These are phyloP conservation scores for Paraconiothyrium brasiliense DNA, from an alignment of 2,329 filamentous ascomycete genomes.

Conservation along the genomic window DNA sequence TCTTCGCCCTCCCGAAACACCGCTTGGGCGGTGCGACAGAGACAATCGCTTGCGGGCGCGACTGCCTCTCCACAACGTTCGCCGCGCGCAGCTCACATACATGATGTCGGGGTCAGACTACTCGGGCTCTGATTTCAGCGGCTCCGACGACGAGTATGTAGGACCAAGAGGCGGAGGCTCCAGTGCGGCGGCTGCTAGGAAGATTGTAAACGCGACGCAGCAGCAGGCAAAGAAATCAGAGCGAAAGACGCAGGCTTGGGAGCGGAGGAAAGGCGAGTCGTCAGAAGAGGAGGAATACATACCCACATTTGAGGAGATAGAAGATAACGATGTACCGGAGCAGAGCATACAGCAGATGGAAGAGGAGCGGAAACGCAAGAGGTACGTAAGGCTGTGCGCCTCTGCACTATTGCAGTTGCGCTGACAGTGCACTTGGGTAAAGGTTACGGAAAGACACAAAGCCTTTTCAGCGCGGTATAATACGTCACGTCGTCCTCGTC, in stretches of 20 bases:
- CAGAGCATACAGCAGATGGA: constrained; percentile 75
- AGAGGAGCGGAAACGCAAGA: constrained; percentile 83
- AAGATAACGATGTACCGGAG: constrained; percentile 76
- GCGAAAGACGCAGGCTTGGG: constrained; percentile 60
- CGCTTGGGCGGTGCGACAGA: not conserved
- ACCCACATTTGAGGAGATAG: constrained; percentile 65
- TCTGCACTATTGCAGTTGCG: not conserved
- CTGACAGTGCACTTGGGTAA: constrained; percentile 31
- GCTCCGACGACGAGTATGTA: constrained; percentile 71
- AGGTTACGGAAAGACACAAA: constrained; percentile 92
- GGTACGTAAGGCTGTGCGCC: constrained; percentile 53
- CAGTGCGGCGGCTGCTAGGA: constrained; percentile 38
- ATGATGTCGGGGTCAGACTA: constrained; percentile 77
- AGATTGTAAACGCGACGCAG: constrained; percentile 22
- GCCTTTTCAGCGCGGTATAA: constrained; percentile 94
- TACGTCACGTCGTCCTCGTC: constrained; percentile 91
- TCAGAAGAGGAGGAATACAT: constrained; percentile 20
- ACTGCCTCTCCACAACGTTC: not conserved
- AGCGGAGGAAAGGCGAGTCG: constrained; percentile 34
- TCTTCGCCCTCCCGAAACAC: not conserved
- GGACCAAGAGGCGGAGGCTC: constrained; percentile 47
- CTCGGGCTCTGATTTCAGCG: constrained; percentile 71
- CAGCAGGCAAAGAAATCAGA: constrained; percentile 27
- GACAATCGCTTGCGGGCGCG: not conserved
- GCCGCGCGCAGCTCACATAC: constrained; percentile 15